Evolutionary conservation across 345 rosid species (phyloP).

Genomic region (Brassica incana): DNA sequence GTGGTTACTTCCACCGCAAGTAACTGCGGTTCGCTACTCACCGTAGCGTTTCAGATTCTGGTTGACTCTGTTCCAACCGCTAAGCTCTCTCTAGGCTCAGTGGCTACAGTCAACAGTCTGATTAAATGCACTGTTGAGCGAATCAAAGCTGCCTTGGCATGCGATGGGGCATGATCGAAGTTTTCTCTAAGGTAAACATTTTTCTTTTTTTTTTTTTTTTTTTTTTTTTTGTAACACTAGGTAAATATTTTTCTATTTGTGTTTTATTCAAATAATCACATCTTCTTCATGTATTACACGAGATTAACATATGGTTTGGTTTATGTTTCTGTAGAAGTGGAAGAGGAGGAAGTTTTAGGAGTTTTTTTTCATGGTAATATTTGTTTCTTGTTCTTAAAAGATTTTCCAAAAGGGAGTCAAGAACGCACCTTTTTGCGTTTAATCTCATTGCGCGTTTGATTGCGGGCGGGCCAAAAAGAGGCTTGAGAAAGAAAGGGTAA

Average conservation of each 20-base stretch:
- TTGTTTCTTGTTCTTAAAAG: constrained; percentile 19
- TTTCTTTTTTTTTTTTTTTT: no score
- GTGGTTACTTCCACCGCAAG: constrained; percentile 12
- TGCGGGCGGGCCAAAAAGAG: constrained; percentile 12
- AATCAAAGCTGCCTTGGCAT: constrained; percentile 66
- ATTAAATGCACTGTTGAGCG: constrained; percentile 89
- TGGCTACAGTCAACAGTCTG: constrained; percentile 85
- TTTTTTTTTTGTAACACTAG: no score
- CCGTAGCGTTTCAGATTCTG: constrained; percentile 90
- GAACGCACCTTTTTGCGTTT: constrained; percentile 75
- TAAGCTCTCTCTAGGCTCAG: constrained; percentile 88
- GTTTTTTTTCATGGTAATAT: constrained; percentile 20
- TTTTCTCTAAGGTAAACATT: not conserved
- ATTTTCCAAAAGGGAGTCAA: constrained; percentile 61
- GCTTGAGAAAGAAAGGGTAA: constrained; percentile 37
- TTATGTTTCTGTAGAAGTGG: constrained; percentile 21
- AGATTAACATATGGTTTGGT: not conserved
- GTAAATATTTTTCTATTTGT: no score
- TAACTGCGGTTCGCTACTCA: constrained; percentile 59
- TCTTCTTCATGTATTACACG: not conserved
- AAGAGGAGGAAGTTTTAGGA: not conserved
- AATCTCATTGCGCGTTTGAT: constrained; percentile 42
- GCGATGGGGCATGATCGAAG: constrained; percentile 26
- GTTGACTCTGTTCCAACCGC: constrained; percentile 90
- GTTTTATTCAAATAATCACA: not conserved